These are phyloP conservation scores for Carallia brachiata DNA, from an alignment of 345 rosid species.

Conservation along the genomic window DNA sequence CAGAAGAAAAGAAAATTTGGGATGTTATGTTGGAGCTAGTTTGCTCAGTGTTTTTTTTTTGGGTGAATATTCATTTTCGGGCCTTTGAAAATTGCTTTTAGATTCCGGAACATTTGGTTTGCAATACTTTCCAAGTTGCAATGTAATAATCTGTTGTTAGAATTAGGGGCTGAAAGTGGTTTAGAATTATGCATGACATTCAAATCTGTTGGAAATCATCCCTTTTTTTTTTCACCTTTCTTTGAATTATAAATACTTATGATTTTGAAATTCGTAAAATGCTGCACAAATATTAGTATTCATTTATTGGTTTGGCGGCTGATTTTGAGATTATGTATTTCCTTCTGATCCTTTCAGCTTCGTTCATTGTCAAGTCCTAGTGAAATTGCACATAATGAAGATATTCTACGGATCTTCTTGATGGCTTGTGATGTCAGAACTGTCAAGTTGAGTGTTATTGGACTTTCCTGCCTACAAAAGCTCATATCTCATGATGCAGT, in stretches of 20 bases:
- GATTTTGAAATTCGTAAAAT: neutral
- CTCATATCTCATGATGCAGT: slow-evolving; percentile 96
- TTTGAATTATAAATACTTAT: too few species aligned
- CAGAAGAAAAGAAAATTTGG: neutral
- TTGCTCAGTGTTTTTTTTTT: too few species aligned
- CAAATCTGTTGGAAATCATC: neutral
- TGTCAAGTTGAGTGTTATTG: slow-evolving; percentile 84
- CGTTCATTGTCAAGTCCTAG: slow-evolving; percentile 77
- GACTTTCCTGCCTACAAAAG: slow-evolving; percentile 91
- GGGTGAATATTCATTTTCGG: too few species aligned
- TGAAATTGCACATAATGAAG: slow-evolving; percentile 81
- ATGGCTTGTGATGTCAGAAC: slow-evolving; percentile 93
- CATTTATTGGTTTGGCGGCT: too few species aligned
- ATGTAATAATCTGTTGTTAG: too few species aligned
- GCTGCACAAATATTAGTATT: neutral
- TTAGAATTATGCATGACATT: neutral
- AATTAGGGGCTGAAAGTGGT: too few species aligned
- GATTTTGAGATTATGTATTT: neutral
- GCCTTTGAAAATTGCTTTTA: too few species aligned
- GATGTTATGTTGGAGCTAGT: neutral
- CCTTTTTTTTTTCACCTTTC: too few species aligned
- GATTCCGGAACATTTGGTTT: too few species aligned
- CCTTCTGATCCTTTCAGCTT: slow-evolving; percentile 47
- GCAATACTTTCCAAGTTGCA: too few species aligned
- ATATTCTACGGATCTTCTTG: slow-evolving; percentile 75